Evolutionary conservation across 345 rosid species (phyloP).

Genomic region (Zanthoxylum bungeanum): DNA sequence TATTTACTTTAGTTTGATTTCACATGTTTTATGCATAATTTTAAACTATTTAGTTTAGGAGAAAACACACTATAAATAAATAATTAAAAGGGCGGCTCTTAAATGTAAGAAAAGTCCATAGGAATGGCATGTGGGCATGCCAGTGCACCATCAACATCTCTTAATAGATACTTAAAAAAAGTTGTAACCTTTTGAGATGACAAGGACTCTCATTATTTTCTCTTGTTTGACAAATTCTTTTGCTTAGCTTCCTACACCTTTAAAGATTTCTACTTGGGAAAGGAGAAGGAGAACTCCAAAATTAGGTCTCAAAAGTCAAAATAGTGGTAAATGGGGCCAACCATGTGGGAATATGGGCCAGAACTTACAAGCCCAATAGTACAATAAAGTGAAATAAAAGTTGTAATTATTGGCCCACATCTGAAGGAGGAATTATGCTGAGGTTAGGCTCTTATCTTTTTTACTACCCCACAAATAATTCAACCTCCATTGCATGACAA

Average conservation of each 20-base stretch:
- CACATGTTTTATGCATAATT: too few species aligned
- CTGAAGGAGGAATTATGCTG: not conserved
- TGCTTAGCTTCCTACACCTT: not conserved
- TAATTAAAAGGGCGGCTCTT: not conserved
- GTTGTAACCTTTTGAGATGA: not conserved
- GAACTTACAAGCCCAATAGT: not conserved
- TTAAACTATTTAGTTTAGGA: too few species aligned
- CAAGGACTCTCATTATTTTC: constrained; percentile 15
- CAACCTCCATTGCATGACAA: not conserved
- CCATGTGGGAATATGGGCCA: constrained; percentile 27
- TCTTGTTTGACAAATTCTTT: not conserved
- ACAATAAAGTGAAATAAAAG: too few species aligned
- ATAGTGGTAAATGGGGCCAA: constrained; percentile 8
- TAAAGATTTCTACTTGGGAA: not conserved
- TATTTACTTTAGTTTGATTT: too few species aligned
- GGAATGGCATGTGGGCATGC: constrained; percentile 9
- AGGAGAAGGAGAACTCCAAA: not conserved
- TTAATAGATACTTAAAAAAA: not conserved
- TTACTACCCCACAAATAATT: constrained; percentile 5
- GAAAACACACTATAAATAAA: not conserved
- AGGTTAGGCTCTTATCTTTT: not conserved
- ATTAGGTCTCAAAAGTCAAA: not conserved
- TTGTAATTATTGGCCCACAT: constrained; percentile 17
- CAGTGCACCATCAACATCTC: constrained; percentile 7
- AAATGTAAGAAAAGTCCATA: not conserved